A percentile compares a stretch with the other conserved stretches of the same genome.
These are phyloP conservation scores for Sclerotinia trifoliorum DNA, from an alignment of 2,329 filamentous ascomycete species.

Conservation along the genomic window DNA sequence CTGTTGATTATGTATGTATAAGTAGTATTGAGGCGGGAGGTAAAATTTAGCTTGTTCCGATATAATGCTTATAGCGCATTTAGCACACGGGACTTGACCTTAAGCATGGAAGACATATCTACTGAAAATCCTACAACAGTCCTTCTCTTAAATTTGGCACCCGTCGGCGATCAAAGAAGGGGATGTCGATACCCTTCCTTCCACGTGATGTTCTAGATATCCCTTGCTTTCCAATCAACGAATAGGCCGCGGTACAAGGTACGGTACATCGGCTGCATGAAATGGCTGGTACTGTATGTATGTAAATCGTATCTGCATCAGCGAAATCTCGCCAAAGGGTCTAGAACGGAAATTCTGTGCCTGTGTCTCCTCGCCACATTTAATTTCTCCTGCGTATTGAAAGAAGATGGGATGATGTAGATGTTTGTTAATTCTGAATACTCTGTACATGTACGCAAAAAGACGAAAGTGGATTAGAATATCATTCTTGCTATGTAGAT, in stretches of 20 bases:
- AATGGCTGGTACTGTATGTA: background rate
- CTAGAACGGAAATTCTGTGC: conserved; percentile 1
- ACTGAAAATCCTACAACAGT: no score
- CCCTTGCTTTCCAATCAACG: background rate
- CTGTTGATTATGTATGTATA: no score
- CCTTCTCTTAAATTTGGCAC: background rate
- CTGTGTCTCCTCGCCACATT: conserved; percentile 5
- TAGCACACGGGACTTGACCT: no score
- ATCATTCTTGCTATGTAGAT: no score
- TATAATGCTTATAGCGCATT: no score
- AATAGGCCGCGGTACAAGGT: background rate
- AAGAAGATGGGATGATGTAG: no score
- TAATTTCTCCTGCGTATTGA: background rate
- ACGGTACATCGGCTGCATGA: background rate
- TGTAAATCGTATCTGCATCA: background rate
- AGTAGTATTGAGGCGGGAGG: no score
- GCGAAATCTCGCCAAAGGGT: background rate
- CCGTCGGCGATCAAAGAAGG: background rate
- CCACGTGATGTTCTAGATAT: background rate
- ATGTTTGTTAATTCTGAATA: background rate
- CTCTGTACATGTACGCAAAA: no score
- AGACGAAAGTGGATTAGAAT: no score
- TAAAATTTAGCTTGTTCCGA: no score
- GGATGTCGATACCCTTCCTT: background rate
- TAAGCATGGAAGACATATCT: no score